Evolutionary conservation across 2,329 filamentous ascomycete species (phyloP).

Genomic region (Colletotrichum tabaci): DNA sequence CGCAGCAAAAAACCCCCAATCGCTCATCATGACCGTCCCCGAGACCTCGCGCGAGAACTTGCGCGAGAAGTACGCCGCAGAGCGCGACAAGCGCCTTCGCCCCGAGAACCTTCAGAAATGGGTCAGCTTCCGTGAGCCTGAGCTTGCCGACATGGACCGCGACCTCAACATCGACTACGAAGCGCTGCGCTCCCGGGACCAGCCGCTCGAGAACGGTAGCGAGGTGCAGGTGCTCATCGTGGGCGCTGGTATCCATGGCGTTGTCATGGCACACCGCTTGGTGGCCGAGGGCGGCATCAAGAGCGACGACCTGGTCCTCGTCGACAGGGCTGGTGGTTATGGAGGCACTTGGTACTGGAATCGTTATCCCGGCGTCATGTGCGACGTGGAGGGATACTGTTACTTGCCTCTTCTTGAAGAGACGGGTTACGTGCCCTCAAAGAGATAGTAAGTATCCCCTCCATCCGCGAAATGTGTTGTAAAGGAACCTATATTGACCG

Average conservation of each 20-base stretch:
- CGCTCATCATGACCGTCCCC: no score
- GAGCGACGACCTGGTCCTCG: conserved; percentile 42
- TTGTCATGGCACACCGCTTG: no score
- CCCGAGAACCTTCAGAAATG: no score
- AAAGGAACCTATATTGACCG: no score
- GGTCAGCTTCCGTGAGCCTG: not conserved
- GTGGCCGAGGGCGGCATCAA: not conserved
- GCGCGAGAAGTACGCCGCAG: no score
- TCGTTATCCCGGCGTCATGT: conserved; percentile 64
- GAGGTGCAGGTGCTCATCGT: not conserved
- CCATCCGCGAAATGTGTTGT: no score
- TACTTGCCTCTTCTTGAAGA: conserved; percentile 38
- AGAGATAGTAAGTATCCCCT: conserved; percentile 47
- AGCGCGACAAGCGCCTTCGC: no score
- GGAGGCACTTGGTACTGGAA: conserved; percentile 69
- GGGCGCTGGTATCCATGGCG: not conserved
- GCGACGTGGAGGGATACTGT: conserved; percentile 66
- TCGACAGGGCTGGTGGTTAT: conserved; percentile 59
- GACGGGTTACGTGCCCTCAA: conserved; percentile 31
- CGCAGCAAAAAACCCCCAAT: no score
- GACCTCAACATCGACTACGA: not conserved
- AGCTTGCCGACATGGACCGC: not conserved
- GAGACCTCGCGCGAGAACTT: no score
- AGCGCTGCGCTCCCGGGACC: not conserved
- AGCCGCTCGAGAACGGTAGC: not conserved